A percentile compares a stretch with the other conserved stretches of the same genome.
These are phyloP conservation scores for Rubia occidens DNA, from an alignment of 305 asterid genomes.

Conservation along the genomic window DNA sequence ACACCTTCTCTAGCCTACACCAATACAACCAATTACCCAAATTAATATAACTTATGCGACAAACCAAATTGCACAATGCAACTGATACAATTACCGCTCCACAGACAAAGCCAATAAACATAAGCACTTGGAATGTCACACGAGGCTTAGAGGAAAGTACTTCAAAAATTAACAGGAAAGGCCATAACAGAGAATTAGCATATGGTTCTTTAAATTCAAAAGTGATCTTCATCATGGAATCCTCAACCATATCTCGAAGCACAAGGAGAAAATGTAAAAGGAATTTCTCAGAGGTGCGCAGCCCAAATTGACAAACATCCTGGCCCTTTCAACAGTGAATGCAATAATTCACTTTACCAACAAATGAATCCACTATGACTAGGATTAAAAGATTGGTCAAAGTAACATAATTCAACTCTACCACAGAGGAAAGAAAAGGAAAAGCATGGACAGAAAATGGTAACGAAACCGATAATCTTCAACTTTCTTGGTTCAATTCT, in stretches of 20 bases:
- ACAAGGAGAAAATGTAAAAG: neutral
- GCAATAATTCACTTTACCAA: constrained; percentile 26
- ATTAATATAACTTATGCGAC: constrained; percentile 9
- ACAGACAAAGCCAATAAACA: neutral
- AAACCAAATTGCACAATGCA: constrained; percentile 1
- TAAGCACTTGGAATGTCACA: neutral
- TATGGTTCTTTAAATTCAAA: neutral
- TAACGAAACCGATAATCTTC: constrained; percentile 17
- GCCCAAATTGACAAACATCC: constrained; percentile 27
- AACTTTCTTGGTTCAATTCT: constrained; percentile 18
- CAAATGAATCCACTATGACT: constrained; percentile 23
- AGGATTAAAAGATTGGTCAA: constrained; percentile 23
- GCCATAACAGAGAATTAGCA: neutral
- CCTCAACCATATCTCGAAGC: neutral
- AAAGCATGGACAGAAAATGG: constrained; percentile 10
- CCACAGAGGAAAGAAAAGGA: constrained; percentile 17
- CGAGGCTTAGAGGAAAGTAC: neutral
- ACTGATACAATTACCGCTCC: neutral
- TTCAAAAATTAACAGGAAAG: neutral
- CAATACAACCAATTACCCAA: constrained; percentile 16
- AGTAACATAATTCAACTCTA: constrained; percentile 21
- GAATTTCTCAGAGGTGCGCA: neutral
- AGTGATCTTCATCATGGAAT: neutral
- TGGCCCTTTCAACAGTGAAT: constrained; percentile 28
- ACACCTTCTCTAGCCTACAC: constrained; percentile 84